Base-by-base conservation (phyloP, 2,329 filamentous ascomycete species). In the Emergomyces pasteurianus region DNA sequence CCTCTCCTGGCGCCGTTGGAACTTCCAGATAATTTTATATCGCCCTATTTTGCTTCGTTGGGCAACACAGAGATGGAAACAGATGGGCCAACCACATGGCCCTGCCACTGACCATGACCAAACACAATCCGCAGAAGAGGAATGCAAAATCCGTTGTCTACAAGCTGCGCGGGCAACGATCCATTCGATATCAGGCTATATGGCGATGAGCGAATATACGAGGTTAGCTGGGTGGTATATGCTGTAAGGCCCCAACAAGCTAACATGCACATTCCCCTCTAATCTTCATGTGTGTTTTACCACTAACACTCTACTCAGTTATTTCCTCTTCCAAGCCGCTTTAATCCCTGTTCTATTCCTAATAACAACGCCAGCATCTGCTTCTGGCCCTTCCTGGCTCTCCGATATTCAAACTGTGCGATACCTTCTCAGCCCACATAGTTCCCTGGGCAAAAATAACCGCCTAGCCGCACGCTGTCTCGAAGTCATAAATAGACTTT, bases 271-370 rank as follows among this genome's bases (percentile, higher is more conserved):
- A 21, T 34, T 34, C 7, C 7, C 49, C 49, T 10, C 49, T 18
- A 34, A 26, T 31, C 18, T 28, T 16, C 31, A 21, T 52, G 16
- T 34, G 34, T 21, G 16, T 31, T 9, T 34, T 14, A 7, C 28
- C 31, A 31, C 49, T 52, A 52, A 52, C 49, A 34, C 7, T 46
- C 9, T n/a, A n/a, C 49, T n/a, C n/a, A 52, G 49, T 70, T 77
- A 78, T 65, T 78, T 78, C 63, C 71, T 78, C 46, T 78, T 78
- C 67, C 76, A 78, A 67, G 76, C 76, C 16, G 74, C 71, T 26
- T 64, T 78, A 2, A 76, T 78, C 53, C 75, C 75, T 3, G 71
- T 76, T 36, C 73, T 78, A 55, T 73, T 56, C 36, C n/a, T 56
- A 21, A 56, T 56, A 38, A 56, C 53, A 26, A 56, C 53, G 3